Conservation (phyloP, 1,284 basidiomycete genomes). For the Phylloporus gajari region DNA sequence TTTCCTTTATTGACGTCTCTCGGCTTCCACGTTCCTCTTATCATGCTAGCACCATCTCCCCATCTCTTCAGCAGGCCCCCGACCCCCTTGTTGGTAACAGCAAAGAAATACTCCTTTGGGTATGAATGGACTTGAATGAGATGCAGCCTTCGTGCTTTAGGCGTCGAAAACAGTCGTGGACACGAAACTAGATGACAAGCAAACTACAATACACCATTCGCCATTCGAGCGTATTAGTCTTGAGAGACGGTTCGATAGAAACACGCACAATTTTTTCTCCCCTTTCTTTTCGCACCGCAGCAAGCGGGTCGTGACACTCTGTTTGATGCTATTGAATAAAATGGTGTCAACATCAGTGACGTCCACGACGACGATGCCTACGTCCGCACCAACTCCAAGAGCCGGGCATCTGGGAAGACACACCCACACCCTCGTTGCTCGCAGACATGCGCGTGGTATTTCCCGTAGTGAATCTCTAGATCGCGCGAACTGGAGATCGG, state of each 20-base stretch:
- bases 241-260: constrained; percentile 7
- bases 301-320: constrained; percentile 88
- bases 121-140: constrained; percentile 84
- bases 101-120: constrained; percentile 89
- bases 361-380: constrained; percentile 15
- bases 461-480: constrained; percentile 83
- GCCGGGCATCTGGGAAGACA: constrained; percentile 85
- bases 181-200: constrained; percentile 81
- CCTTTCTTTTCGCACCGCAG: constrained; percentile 75
- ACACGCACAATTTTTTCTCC: constrained; percentile 88
- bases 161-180: constrained; percentile 71
- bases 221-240: constrained; percentile 8
- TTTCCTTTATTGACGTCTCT: constrained; percentile 40
- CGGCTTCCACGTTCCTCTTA: constrained; percentile 75
- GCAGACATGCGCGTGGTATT: constrained; percentile 86
- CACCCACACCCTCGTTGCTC: constrained; percentile 72
- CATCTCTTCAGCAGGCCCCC: constrained; percentile 77
- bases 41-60: constrained; percentile 83
- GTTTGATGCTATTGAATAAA: constrained; percentile 73
- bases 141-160: constrained; percentile 83
- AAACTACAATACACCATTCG: constrained; percentile 63
- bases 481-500: constrained; percentile 69
- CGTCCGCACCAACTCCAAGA: constrained; percentile 77
- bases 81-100: constrained; percentile 88
- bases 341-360: constrained; percentile 4